Evolutionary conservation across 208 protist species (phyloP), one percentile per base, ranked within the genome.

Genomic region (Trypanosoma conorhini): DNA sequence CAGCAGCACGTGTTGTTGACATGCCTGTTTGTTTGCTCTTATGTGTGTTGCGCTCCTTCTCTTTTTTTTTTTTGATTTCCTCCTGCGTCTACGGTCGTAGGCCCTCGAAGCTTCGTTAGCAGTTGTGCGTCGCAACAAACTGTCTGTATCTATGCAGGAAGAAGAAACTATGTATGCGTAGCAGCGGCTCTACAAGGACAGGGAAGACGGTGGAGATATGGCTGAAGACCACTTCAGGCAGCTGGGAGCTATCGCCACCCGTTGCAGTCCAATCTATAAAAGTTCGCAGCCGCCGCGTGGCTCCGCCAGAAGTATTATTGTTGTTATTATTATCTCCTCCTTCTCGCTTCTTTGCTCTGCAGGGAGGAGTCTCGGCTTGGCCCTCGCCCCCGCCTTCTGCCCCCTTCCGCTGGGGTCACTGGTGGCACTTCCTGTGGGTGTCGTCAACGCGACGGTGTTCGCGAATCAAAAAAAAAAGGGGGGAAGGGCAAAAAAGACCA

Each of bases 1-100:
- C 79, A 67, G 65, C 56, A 58, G 72, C 40, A 58, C 72, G 60
- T 28, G 68, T 67, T 15, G 67, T 62, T 21, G 74, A 79, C 74
- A 74, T 71, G 17, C 31, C 10, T 15, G 13, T 59, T 59, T 59
- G 1, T 35, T 59, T 59, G 7, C 38, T 59, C 26, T 59, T 35
- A 21, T 52, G 15, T 52, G 48, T 52, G 48, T 52, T 52, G 15
- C 15, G n/a, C 31, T 57, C 26, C 31, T 57, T 28, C 26, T 31
- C 26, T 57, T 57, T 31, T 10, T 21, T 8, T 33, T 28, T 57
- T 51, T 22, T 51, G 9, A 26, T 26, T 54, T 54, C n/a, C 50
- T n/a, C 50, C n/a, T 19, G 42, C 42, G 15, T 3, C 15, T 19
- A 19, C 42, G 17, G 15, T 46, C 15, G 42, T 46, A 19, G 8